Conservation (phyloP, 73 alveolate genomes). For the Symbiodinium natans region DNA sequence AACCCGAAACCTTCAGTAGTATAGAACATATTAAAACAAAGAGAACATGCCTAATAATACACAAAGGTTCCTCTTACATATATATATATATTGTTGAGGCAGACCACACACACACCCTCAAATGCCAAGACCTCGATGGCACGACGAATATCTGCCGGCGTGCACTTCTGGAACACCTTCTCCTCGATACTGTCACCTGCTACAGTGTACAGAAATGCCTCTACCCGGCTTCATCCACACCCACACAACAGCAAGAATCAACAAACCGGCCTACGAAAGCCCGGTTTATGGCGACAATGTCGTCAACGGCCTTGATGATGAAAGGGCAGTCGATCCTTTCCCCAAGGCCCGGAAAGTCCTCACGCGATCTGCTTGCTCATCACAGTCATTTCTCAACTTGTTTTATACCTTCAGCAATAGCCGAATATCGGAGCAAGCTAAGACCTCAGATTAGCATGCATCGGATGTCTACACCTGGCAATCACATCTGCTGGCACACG, state of each 20-base stretch:
- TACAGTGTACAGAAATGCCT: background rate
- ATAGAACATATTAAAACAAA: too few relatives aligned
- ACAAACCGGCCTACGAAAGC: background rate
- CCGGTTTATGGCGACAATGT: background rate
- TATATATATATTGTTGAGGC: background rate
- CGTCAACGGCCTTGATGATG: background rate
- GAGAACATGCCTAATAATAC: too few relatives aligned
- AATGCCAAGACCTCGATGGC: background rate
- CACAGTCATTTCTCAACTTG: background rate
- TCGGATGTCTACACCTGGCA: too few relatives aligned
- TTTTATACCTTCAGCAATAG: too few relatives aligned
- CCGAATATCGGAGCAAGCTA: too few relatives aligned
- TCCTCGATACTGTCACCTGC: background rate
- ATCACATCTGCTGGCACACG: too few relatives aligned
- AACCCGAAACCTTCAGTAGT: too few relatives aligned
- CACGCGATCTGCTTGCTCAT: background rate
- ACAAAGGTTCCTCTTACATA: too few relatives aligned
- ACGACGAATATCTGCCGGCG: background rate
- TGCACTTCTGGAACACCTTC: background rate
- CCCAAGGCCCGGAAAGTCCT: background rate
- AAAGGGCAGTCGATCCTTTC: background rate
- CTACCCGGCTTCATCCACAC: background rate
- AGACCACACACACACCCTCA: background rate
- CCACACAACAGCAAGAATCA: background rate
- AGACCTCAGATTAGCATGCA: too few relatives aligned